A percentile compares a stretch with the other conserved stretches of the same genome.
These are phyloP conservation scores for Gossypium davidsonii DNA, from an alignment of 441 rosid species.

Conservation along the genomic window DNA sequence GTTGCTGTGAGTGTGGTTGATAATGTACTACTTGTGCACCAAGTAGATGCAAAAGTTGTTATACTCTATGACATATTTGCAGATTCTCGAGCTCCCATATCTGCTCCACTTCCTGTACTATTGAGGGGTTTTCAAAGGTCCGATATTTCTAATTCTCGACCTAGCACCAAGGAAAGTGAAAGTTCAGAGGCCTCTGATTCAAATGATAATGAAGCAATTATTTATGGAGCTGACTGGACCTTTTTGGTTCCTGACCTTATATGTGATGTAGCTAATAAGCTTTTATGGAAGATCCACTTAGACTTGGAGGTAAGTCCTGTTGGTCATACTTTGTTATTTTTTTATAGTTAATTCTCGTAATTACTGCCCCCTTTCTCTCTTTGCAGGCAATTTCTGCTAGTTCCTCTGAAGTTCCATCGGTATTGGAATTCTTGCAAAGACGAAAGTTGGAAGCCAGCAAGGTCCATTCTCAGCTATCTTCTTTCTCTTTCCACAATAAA, in stretches of 20 bases:
- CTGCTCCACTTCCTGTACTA: constrained; percentile 93
- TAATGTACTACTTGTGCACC: constrained; percentile 90
- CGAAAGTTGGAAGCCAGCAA: constrained; percentile 85
- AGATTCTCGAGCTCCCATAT: constrained; percentile 92
- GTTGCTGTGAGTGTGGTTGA: constrained; percentile 84
- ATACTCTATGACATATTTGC: constrained; percentile 83
- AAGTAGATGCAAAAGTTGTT: constrained; percentile 90
- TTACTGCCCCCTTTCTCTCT: constrained; percentile 15
- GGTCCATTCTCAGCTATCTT: constrained; percentile 33
- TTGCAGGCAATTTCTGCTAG: constrained; percentile 89
- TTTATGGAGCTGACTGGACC: constrained; percentile 86
- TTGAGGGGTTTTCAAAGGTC: constrained; percentile 71
- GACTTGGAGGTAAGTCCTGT: constrained; percentile 73
- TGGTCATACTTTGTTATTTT: constrained; percentile 5
- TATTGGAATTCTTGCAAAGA: constrained; percentile 83
- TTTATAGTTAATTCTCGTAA: neutral
- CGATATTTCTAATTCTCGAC: constrained; percentile 35
- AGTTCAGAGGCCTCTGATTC: constrained; percentile 38
- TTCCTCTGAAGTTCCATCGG: constrained; percentile 83
- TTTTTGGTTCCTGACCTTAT: constrained; percentile 88
- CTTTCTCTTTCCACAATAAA: neutral
- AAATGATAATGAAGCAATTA: constrained; percentile 45
- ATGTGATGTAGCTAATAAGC: constrained; percentile 61
- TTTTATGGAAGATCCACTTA: constrained; percentile 85
- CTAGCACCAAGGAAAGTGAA: constrained; percentile 42